A percentile compares a stretch with the other conserved stretches of the same genome.
phyloP scores from a whole-genome alignment of 352 stramenopile genomes.

The Halophytophthora polymorphica region DNA sequence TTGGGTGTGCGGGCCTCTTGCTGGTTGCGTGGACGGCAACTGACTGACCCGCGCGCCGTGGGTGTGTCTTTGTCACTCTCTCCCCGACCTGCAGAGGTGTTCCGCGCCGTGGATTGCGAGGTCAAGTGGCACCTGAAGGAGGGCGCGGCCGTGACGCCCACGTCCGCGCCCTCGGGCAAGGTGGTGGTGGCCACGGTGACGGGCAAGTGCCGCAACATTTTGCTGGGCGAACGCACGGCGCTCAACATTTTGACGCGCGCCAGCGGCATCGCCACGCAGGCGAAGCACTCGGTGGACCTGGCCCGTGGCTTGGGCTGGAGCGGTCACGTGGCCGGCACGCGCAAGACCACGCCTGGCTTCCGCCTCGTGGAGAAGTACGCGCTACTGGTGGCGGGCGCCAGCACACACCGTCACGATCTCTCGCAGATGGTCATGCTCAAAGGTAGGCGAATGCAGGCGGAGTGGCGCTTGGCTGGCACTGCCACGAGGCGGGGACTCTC shows the following conservation, averaged over 20 bases:
- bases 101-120: constrained; percentile 86
- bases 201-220: constrained; percentile 92
- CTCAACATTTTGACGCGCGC: constrained; percentile 96
- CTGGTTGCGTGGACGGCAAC: not conserved
- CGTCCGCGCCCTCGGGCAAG: constrained; percentile 59
- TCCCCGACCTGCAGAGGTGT: constrained; percentile 71
- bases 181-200: constrained; percentile 92
- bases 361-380: constrained; percentile 99
- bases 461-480: not conserved
- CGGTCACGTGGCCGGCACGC: constrained; percentile 94
- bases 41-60: too few relatives aligned
- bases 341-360: constrained; percentile 99
- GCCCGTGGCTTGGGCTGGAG: constrained; percentile 81
- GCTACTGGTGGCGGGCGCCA: constrained; percentile 93
- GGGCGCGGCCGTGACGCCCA: constrained; percentile 50
- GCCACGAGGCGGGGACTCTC: too few relatives aligned
- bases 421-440: constrained; percentile 99
- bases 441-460: constrained; percentile 21
- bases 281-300: constrained; percentile 59
- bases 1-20: not conserved
- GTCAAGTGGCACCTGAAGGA: constrained; percentile 91
- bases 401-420: constrained; percentile 95
- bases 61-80: not conserved
- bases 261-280: constrained; percentile 93
- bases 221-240: constrained; percentile 96